Evolutionary conservation across 2,329 filamentous ascomycete genomes (phyloP), one percentile per base, ranked within the genome.

Genomic region (Chrysoporthe puriensis): DNA sequence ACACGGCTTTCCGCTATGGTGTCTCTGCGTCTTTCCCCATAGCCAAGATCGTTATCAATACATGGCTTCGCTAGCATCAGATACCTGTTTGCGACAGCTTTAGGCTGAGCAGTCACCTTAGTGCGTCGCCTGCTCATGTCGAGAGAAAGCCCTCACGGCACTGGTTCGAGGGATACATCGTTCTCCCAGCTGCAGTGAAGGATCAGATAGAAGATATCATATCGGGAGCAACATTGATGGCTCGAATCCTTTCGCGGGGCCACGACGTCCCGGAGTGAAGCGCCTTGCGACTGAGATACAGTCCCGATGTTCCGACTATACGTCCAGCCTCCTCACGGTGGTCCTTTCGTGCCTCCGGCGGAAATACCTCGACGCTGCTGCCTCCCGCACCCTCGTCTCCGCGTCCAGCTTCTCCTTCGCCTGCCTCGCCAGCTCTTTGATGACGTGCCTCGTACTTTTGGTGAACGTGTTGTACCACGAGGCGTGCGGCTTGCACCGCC

Each of bases 401-500:
- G 82, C 80, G 70, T 86, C 83, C 16, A 82, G 79, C 73, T 83
- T 82, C 69, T 83, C 80, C 52, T 82, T 83, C 2, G 84, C 84
- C 70, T 86, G 80, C 7, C 79, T 80, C 2, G 84, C 82, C 76
- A 87, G 80, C 76, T 87, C 83, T 71, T 84, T 85, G 69, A 88
- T 84, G 71, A 85, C 81, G 69, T 84, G 79, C 69, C 82, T 82
- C 48, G 86, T 82, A 50, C 82, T 81, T 68, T 83, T 79, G 48
- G 79, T 80, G 42, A 87, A 82, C 71, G 86, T 82, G 75, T 83
- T 84, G 72, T 83, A 82, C 86, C 86, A 89, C 66, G 83, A 82
- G 66, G 79, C 77, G 73, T 89, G 86, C 32, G 84, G 79, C 75
- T 87, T 88, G 78, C 86, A 89, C 70, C 86, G 81, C 75, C 87